A percentile compares a stretch with the other conserved stretches of the same genome.
Evolutionary conservation across 164 flowering plant species (phyloP).

Genomic region (Chimonanthus salicifolius): DNA sequence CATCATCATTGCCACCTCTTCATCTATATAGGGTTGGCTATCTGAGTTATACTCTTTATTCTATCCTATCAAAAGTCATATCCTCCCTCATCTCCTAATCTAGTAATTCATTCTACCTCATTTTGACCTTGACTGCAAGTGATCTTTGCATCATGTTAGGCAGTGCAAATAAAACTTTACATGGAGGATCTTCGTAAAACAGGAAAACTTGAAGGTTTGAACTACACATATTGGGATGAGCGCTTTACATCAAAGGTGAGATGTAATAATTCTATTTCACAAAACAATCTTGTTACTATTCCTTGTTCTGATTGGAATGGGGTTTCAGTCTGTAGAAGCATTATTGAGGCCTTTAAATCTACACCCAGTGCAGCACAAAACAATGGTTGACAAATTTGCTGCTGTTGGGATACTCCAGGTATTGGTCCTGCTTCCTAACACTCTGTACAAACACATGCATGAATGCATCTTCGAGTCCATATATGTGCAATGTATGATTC

Average conservation of each 20-base stretch:
- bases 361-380: constrained; percentile 52
- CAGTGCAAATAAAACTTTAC: constrained; percentile 54
- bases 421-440: not conserved
- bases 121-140: constrained; percentile 3
- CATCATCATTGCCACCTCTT: no score
- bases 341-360: constrained; percentile 34
- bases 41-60: no score
- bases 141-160: constrained; percentile 28
- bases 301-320: constrained; percentile 1
- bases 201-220: constrained; percentile 56
- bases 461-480: no score
- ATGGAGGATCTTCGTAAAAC: constrained; percentile 62
- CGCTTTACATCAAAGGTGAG: constrained; percentile 71
- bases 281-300: not conserved
- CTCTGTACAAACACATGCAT: no score
- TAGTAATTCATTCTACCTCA: not conserved
- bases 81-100: no score
- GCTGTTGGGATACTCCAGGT: constrained; percentile 97
- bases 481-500: no score
- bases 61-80: no score
- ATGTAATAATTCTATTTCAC: constrained; percentile 2
- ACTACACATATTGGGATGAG: constrained; percentile 84
- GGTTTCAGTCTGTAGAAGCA: constrained; percentile 51
- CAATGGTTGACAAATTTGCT: constrained; percentile 78
- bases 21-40: no score